Conservation (phyloP, 306 rosid species). For the Cicer chorassanicum region DNA sequence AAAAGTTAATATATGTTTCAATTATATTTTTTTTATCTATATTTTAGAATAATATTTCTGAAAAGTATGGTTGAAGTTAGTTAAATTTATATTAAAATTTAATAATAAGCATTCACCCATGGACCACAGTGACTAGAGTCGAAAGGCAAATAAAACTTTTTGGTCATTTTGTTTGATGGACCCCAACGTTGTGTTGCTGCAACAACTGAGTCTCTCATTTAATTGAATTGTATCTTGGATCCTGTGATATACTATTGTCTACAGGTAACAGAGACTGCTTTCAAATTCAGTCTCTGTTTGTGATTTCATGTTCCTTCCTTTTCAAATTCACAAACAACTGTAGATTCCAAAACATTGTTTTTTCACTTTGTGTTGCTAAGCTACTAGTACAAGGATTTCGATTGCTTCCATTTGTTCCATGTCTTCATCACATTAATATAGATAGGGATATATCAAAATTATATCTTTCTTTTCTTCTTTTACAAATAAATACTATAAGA, state of each 20-base stretch:
- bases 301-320: constrained; percentile 55
- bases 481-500: too few species aligned
- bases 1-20: too few species aligned
- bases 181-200: background rate
- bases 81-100: too few species aligned
- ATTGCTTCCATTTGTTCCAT: constrained; percentile 34
- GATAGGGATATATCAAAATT: too few species aligned
- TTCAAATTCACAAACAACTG: constrained; percentile 57
- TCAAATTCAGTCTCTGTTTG: constrained; percentile 52
- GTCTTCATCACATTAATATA: background rate
- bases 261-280: constrained; percentile 42
- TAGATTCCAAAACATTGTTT: constrained; percentile 47
- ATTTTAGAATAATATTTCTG: too few species aligned
- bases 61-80: too few species aligned
- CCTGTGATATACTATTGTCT: constrained; percentile 53
- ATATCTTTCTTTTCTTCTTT: too few species aligned
- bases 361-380: constrained; percentile 33
- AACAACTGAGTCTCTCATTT: constrained; percentile 46
- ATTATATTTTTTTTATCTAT: too few species aligned
- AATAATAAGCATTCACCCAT: too few species aligned
- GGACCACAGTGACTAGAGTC: constrained; percentile 35
- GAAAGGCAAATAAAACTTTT: constrained; percentile 14
- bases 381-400: background rate
- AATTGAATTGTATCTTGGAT: constrained; percentile 58
- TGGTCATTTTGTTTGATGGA: constrained; percentile 4